These are phyloP conservation scores for Tetradesmus obliquus DNA, from an alignment of 139 green algal species.

Conservation along the genomic window DNA sequence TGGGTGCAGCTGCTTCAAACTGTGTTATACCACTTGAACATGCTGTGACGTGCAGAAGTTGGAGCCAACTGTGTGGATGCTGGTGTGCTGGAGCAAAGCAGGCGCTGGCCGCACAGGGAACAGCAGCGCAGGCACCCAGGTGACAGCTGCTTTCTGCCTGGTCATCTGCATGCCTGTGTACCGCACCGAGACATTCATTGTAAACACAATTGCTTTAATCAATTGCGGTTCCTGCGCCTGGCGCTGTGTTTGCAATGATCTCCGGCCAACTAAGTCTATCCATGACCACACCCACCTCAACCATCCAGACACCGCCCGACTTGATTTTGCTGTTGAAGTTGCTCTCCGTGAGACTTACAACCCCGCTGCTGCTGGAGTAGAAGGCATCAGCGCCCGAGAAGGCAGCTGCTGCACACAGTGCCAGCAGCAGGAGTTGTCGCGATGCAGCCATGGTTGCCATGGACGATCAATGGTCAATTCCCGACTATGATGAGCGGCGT, in stretches of 20 bases:
- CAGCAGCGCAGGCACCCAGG: neutral
- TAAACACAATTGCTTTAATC: no score
- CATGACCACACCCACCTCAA: constrained; percentile 48
- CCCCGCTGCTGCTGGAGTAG: constrained; percentile 43
- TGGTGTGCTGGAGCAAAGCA: neutral
- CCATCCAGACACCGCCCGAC: constrained; percentile 53
- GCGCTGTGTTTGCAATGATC: no score
- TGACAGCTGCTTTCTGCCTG: neutral
- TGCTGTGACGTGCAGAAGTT: no score
- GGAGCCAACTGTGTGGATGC: neutral
- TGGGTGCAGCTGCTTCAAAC: neutral
- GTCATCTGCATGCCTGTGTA: neutral
- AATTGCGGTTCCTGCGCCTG: neutral
- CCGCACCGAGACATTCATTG: neutral
- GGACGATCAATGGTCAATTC: neutral
- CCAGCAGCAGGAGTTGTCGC: neutral
- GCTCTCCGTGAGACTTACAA: constrained; percentile 50
- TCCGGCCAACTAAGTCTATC: no score
- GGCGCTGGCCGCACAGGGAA: neutral
- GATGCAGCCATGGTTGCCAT: neutral
- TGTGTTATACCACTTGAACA: no score
- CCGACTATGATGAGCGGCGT: neutral
- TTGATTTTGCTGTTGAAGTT: constrained; percentile 70
- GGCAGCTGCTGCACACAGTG: neutral
- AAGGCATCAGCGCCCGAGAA: constrained; percentile 32